phyloP scores from a whole-genome alignment of 2,329 filamentous ascomycete genomes.

The Magnaporthiopsis rhizophila region DNA sequence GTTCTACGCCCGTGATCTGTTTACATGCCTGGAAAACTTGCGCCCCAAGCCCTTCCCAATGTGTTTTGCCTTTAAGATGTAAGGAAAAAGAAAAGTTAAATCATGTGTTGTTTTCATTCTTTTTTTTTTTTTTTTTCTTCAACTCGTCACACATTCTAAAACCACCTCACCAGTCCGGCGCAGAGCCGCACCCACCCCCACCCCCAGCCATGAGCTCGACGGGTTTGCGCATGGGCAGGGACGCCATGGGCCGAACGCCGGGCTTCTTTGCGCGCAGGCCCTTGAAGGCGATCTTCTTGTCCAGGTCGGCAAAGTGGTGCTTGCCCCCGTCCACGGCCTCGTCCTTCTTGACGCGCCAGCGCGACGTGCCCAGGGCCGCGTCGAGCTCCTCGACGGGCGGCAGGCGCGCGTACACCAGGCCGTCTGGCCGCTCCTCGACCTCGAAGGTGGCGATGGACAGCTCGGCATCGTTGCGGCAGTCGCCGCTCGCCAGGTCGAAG shows the following conservation, averaged over 20 bases:
- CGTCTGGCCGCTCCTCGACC: conserved; percentile 64
- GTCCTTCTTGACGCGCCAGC: conserved; percentile 69
- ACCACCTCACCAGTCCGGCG: conserved; percentile 36
- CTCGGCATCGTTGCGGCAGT: conserved; percentile 65
- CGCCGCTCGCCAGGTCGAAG: conserved; percentile 65
- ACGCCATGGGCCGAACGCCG: conserved; percentile 25
- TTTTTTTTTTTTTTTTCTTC: too few relatives aligned
- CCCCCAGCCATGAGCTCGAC: conserved; percentile 29
- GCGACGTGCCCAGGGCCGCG: conserved; percentile 64
- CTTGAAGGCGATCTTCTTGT: conserved; percentile 36
- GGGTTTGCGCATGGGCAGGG: conserved; percentile 26
- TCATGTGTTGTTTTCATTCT: too few relatives aligned
- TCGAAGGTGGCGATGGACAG: conserved; percentile 79
- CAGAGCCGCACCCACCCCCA: conserved; percentile 32
- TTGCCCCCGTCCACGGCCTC: too few relatives aligned
- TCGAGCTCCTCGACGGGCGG: conserved; percentile 78
- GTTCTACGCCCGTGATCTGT: too few relatives aligned
- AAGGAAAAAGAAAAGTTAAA: neutral
- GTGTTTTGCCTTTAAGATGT: too few relatives aligned
- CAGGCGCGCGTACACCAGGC: conserved; percentile 70
- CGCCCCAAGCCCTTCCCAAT: too few relatives aligned
- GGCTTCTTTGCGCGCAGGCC: conserved; percentile 35
- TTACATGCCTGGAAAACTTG: too few relatives aligned
- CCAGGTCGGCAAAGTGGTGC: conserved; percentile 33
- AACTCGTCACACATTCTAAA: neutral